These are phyloP conservation scores for Lunasporangiospora selenospora DNA, from an alignment of 192 early-diverging fungal genomes.

Conservation along the genomic window DNA sequence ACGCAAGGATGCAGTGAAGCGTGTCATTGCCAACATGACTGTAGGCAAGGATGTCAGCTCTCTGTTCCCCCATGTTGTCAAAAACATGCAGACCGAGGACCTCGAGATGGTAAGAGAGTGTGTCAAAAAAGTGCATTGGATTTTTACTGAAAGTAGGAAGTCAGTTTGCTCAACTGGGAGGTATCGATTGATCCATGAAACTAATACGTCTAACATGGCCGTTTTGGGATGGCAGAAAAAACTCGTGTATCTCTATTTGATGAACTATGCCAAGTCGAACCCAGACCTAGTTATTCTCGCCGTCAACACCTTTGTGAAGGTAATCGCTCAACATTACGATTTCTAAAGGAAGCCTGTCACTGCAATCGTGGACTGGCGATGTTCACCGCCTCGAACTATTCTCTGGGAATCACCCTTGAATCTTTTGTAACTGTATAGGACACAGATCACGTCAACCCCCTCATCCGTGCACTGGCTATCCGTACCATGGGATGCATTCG, in stretches of 20 bases:
- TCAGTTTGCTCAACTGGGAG: too few species aligned
- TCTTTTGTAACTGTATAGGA: slow-evolving; percentile 62
- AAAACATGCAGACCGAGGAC: slow-evolving; percentile 99
- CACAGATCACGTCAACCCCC: slow-evolving; percentile 91
- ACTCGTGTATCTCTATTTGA: slow-evolving; percentile 96
- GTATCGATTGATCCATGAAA: too few species aligned
- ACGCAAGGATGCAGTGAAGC: slow-evolving; percentile 97
- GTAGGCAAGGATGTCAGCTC: slow-evolving; percentile 98
- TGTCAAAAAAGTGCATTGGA: background rate
- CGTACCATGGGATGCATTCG: slow-evolving; percentile 98
- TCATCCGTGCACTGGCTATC: slow-evolving; percentile 95
- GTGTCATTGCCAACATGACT: slow-evolving; percentile 99
- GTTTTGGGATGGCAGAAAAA: slow-evolving; percentile 80
- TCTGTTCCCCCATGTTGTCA: slow-evolving; percentile 96
- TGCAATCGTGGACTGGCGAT: slow-evolving; percentile 95
- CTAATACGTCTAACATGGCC: background rate
- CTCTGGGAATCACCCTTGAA: background rate
- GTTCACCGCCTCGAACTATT: slow-evolving; percentile 71
- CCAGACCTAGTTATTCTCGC: slow-evolving; percentile 97
- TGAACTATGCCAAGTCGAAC: slow-evolving; percentile 97
- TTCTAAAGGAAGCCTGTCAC: slow-evolving; percentile 93
- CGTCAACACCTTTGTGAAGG: slow-evolving; percentile 97
- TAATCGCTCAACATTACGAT: slow-evolving; percentile 59
- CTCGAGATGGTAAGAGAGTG: slow-evolving; percentile 65
- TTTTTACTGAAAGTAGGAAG: too few species aligned